Conservation (phyloP, 108 stramenopile genomes). For the Fistulifera pelliculosa region DNA sequence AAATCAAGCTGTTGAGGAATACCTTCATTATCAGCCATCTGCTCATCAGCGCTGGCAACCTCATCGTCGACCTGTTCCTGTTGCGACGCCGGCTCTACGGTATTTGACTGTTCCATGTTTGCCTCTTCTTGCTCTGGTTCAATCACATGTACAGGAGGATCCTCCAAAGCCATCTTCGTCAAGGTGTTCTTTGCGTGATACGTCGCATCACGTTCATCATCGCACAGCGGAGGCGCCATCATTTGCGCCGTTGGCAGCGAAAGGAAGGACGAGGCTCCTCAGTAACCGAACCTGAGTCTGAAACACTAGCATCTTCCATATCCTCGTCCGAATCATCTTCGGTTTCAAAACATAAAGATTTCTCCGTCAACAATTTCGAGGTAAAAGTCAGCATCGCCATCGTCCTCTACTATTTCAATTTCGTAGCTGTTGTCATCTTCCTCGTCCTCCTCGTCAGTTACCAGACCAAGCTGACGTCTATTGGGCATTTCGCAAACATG, state of each 20-base stretch:
- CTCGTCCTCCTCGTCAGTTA: not conserved
- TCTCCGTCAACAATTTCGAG: conserved; percentile 15
- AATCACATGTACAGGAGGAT: too few relatives aligned
- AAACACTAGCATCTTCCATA: not conserved
- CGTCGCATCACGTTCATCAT: too few relatives aligned
- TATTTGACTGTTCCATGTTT: not conserved
- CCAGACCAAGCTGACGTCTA: not conserved
- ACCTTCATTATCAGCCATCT: not conserved
- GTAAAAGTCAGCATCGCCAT: conserved; percentile 15
- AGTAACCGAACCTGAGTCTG: too few relatives aligned
- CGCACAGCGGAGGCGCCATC: too few relatives aligned
- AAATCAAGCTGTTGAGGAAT: too few relatives aligned
- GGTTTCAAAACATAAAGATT: conserved; percentile 16
- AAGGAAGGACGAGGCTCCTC: too few relatives aligned
- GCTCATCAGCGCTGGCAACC: not conserved
- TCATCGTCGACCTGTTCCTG: not conserved
- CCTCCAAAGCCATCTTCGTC: too few relatives aligned
- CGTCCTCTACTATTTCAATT: conserved; percentile 14
- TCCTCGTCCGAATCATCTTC: conserved; percentile 14
- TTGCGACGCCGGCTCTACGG: not conserved
- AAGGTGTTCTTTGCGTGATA: too few relatives aligned
- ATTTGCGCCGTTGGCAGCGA: too few relatives aligned
- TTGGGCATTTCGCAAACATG: conserved; percentile 4
- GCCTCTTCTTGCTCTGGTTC: too few relatives aligned
- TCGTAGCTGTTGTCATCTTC: conserved; percentile 11